Evolutionary conservation across 345 rosid species (phyloP).

Genomic region (Viola odorata): DNA sequence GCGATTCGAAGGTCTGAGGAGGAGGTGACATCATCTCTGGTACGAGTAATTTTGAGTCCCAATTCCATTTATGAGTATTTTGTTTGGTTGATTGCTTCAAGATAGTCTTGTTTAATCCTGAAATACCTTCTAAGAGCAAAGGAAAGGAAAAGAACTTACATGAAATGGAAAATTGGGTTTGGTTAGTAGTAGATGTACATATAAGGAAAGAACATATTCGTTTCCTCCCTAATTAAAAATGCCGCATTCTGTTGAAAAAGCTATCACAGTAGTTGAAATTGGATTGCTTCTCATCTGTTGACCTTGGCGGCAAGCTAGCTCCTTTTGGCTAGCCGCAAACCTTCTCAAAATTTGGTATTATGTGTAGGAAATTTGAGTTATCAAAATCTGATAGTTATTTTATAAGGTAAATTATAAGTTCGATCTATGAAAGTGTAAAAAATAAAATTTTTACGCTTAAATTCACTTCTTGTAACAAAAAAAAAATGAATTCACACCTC

Average conservation of each 20-base stretch:
- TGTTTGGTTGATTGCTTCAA: too few relatives aligned
- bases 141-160: background rate
- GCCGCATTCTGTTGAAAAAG: too few relatives aligned
- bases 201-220: constrained; percentile 39
- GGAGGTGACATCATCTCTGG: constrained; percentile 54
- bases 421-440: too few relatives aligned
- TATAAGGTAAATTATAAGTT: too few relatives aligned
- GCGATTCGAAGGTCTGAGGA: constrained; percentile 39
- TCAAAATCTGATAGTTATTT: too few relatives aligned
- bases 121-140: background rate
- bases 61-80: constrained; percentile 46
- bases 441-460: too few relatives aligned
- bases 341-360: too few relatives aligned
- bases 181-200: constrained; percentile 68
- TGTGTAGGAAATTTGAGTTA: too few relatives aligned
- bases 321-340: too few relatives aligned
- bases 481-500: too few relatives aligned
- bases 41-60: constrained; percentile 64
- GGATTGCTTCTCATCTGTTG: constrained; percentile 1
- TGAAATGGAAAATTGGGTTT: constrained; percentile 6
- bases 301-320: constrained; percentile 18
- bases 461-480: too few relatives aligned
- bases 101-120: background rate
- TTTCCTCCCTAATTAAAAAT: constrained; percentile 22
- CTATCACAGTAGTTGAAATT: constrained; percentile 6